Evolutionary conservation across 225 moss, liverwort and hornwort genomes (phyloP).

Genomic region (Asterella californica): DNA sequence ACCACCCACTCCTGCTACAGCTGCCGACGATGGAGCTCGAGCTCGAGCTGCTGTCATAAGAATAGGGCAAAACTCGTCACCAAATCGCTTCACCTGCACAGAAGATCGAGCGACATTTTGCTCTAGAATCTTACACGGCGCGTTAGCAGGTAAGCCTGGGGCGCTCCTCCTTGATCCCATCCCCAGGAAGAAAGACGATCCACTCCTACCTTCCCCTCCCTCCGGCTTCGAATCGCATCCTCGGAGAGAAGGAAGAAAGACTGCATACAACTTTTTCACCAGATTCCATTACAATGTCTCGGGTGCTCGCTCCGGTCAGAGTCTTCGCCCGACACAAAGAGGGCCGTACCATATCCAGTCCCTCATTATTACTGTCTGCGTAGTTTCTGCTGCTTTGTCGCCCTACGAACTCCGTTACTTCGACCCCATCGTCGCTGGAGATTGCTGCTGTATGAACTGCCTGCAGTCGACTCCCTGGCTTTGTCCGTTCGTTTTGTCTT

Average conservation of each 20-base stretch:
- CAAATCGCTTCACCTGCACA: background rate
- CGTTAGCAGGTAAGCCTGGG: background rate
- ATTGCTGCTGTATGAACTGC: too few species aligned
- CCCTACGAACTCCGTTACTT: too few species aligned
- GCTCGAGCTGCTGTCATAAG: too few species aligned
- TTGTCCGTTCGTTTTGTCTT: too few species aligned
- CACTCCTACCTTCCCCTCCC: background rate
- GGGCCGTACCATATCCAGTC: background rate
- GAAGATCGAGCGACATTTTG: background rate
- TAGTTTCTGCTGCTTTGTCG: background rate
- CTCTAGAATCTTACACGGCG: background rate
- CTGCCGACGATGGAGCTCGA: background rate
- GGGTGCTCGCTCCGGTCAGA: constrained; percentile 8
- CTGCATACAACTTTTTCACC: background rate
- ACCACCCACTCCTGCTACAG: background rate
- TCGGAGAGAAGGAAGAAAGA: background rate
- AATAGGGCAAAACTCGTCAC: too few species aligned
- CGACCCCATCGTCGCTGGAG: too few species aligned
- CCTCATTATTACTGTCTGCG: background rate
- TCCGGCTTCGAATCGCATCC: background rate
- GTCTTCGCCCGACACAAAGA: background rate
- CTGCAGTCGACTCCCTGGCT: too few species aligned
- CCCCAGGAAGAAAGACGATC: background rate
- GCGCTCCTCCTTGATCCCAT: background rate
- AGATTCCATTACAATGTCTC: constrained; percentile 8